Evolutionary conservation across 2,329 filamentous ascomycete species (phyloP).

Genomic region (Plectosphaerella plurivora): DNA sequence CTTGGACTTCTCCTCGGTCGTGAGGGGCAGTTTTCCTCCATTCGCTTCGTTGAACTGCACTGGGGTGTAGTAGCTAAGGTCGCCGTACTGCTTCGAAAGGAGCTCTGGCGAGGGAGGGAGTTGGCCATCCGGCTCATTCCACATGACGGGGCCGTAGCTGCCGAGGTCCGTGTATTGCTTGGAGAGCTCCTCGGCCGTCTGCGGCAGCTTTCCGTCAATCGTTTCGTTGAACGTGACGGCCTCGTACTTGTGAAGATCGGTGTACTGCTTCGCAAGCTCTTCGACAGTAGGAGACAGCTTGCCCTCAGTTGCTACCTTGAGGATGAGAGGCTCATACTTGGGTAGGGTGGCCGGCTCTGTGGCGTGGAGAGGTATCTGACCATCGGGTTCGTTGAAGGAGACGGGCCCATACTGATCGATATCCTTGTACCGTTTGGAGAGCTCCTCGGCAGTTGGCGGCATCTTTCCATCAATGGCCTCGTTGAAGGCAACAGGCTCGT

Average conservation of each 20-base stretch:
- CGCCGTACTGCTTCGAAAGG: conserved; percentile 31
- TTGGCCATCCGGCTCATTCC: conserved; percentile 31
- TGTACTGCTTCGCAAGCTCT: conserved; percentile 24
- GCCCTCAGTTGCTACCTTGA: conserved; percentile 25
- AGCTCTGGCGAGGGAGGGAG: conserved; percentile 27
- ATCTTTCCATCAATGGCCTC: conserved; percentile 28
- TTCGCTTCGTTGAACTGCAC: conserved; percentile 27
- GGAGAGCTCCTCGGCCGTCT: conserved; percentile 26
- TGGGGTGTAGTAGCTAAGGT: conserved; percentile 22
- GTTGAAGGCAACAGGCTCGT: conserved; percentile 21
- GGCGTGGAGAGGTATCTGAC: conserved; percentile 21
- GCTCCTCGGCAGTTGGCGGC: conserved; percentile 25
- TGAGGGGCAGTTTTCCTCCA: conserved; percentile 30
- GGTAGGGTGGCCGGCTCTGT: conserved; percentile 27
- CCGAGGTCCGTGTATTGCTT: conserved; percentile 34
- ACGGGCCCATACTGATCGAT: conserved; percentile 14
- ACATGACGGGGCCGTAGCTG: conserved; percentile 27
- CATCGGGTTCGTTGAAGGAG: conserved; percentile 29
- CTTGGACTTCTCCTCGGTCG: conserved; percentile 28
- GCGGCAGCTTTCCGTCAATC: conserved; percentile 19
- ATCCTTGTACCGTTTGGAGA: conserved; percentile 20
- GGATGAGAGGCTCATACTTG: conserved; percentile 20
- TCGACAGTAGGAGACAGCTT: conserved; percentile 24
- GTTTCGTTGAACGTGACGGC: conserved; percentile 23
- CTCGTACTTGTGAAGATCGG: conserved; percentile 15